These are phyloP conservation scores for Perkinsus olseni DNA, from an alignment of 169 alveolate species.

Conservation along the genomic window DNA sequence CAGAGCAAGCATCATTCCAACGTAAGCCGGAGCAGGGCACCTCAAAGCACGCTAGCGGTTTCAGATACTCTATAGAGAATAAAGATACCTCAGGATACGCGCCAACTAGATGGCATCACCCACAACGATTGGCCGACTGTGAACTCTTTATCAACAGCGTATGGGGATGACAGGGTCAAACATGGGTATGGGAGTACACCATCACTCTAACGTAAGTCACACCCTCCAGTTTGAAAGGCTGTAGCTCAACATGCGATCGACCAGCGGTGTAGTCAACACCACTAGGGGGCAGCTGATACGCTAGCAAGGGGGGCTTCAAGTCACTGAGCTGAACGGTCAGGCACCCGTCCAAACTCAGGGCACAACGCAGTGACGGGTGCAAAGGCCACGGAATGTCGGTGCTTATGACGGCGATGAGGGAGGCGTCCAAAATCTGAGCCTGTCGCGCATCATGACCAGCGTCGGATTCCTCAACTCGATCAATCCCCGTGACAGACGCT, in stretches of 20 bases:
- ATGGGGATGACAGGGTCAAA: background rate
- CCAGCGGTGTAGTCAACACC: background rate
- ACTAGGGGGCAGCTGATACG: background rate
- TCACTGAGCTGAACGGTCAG: background rate
- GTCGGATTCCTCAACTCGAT: background rate
- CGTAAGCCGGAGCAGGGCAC: too few species aligned
- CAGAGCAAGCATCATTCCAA: background rate
- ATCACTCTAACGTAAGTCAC: background rate
- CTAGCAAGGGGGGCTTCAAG: background rate
- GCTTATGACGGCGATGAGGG: background rate
- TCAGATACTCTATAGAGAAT: background rate
- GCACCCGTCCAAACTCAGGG: background rate
- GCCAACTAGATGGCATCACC: too few species aligned
- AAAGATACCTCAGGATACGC: too few species aligned
- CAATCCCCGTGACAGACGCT: background rate
- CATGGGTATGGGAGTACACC: background rate
- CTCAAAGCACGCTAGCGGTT: too few species aligned
- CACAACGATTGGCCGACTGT: background rate
- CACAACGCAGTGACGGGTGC: background rate
- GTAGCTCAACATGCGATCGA: background rate
- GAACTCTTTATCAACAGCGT: background rate
- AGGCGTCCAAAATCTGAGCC: too few species aligned
- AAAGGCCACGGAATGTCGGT: background rate
- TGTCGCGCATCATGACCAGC: background rate
- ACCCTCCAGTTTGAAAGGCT: background rate